Base-by-base conservation (phyloP, 75 land plant species). In the Sequoia sempervirens region DNA sequence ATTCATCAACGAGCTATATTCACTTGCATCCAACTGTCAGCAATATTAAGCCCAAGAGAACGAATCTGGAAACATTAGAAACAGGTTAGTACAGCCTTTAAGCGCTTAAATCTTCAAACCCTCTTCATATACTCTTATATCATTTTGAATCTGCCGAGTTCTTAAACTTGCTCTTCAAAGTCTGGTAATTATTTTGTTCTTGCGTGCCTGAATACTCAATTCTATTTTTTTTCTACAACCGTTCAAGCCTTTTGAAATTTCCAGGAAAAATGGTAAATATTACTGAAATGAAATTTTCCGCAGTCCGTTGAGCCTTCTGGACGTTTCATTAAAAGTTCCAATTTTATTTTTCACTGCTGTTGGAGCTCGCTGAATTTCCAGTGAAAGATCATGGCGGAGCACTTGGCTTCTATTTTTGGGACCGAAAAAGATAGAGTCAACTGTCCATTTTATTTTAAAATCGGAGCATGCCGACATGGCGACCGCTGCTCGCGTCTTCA, bases 391-490 rank as follows among this genome's bases (percentile, higher is more conserved):
- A 81, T 81, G 82, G 96, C 95, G 86, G 95, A 93, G 87, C 96
- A 94, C 79, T 85, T 94, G 83, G 95, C 96, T 0, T 93, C 96
- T 0, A 95, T 95, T 14, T 94, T 94, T 80, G 93, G 96, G 5
- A 91, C 93, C 0, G 96, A 94, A 84, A 91, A 94, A 73, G 95
- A 94, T 86, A 85, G 95, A 14, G 96, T 93, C n/a, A 94, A 93
- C 82, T 94, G 96, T 56, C 96, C 95, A 0, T 94, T 94, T 90
- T 94, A 93, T 82, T 94, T 93, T 87, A 93, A 93, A 85, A 94
- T 93, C 84, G 96, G 96, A 30, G 96, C 95, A 7, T 94, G 96
- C 75, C 94, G 95, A 4, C 96, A 94, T 75, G 95, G 96, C 1
- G 96, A 93, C 53, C 90, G 96, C 20, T 94, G 96, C 84, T 94